phyloP scores from a whole-genome alignment of 2,329 filamentous ascomycete genomes.

The Fusarium praegraminearum region DNA sequence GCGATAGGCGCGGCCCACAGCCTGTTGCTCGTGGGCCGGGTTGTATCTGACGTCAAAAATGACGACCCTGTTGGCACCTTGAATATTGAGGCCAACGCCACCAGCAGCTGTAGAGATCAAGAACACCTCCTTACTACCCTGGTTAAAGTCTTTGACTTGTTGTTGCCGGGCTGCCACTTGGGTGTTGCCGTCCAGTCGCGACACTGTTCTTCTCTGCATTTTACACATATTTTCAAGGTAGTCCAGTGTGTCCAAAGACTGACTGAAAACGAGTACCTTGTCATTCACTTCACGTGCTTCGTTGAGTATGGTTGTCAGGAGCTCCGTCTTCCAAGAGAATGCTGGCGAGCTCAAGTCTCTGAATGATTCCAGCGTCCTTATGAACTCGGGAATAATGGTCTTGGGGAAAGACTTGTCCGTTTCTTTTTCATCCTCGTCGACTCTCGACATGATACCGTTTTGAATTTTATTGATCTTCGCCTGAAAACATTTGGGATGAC shows the following conservation, averaged over 20 bases:
- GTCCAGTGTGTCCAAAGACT: constrained; percentile 75
- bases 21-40: constrained; percentile 85
- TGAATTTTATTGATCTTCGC: constrained; percentile 47
- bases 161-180: constrained; percentile 68
- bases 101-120: constrained; percentile 88
- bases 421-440: constrained; percentile 3
- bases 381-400: constrained; percentile 47
- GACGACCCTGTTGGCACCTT: constrained; percentile 85
- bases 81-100: constrained; percentile 85
- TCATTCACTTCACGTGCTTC: constrained; percentile 72
- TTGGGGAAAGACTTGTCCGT: constrained; percentile 41
- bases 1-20: constrained; percentile 86
- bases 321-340: constrained; percentile 75
- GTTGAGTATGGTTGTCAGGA: constrained; percentile 77
- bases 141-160: constrained; percentile 77
- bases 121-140: constrained; percentile 68
- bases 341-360: constrained; percentile 58
- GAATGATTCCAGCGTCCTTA: constrained; percentile 53
- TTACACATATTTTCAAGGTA: constrained; percentile 72
- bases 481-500: constrained; percentile 64
- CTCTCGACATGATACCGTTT: background rate
- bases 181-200: constrained; percentile 77
- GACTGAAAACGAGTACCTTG: constrained; percentile 84
- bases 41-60: constrained; percentile 89
- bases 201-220: constrained; percentile 60